phyloP scores from a whole-genome alignment of 1,139 yeast genomes.

The Insectozyma bohioensis region DNA sequence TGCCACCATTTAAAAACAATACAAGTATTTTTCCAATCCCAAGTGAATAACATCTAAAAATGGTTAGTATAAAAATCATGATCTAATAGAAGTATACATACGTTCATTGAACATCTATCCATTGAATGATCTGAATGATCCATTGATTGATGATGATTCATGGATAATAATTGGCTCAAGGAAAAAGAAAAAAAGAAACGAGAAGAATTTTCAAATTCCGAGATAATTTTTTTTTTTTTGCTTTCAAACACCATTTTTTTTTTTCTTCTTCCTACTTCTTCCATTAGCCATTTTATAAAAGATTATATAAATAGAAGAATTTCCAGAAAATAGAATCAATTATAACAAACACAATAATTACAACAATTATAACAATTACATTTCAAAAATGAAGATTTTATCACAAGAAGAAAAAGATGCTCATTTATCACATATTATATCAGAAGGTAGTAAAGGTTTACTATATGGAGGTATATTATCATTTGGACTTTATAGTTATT shows the following conservation, averaged over 20 bases:
- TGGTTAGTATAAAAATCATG: slow-evolving; percentile 3
- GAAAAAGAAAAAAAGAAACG: not conserved
- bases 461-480: slow-evolving; percentile 38
- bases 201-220: not conserved
- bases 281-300: not conserved
- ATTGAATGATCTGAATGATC: slow-evolving; percentile 13
- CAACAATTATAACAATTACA: too few relatives aligned
- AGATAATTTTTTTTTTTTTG: too few relatives aligned
- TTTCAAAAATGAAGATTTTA: slow-evolving; percentile 46
- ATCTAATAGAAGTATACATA: slow-evolving; percentile 9
- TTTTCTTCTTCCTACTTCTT: too few relatives aligned
- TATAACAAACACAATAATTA: not conserved
- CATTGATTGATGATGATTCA: slow-evolving; percentile 6
- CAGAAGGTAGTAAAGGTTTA: slow-evolving; percentile 44
- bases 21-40: slow-evolving; percentile 75
- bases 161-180: too few relatives aligned
- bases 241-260: not conserved
- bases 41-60: slow-evolving; percentile 70
- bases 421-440: slow-evolving; percentile 34
- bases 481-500: slow-evolving; percentile 32
- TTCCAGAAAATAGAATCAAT: not conserved
- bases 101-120: slow-evolving; percentile 61
- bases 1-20: slow-evolving; percentile 82
- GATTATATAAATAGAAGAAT: not conserved
- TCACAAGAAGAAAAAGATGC: slow-evolving; percentile 43